Evolutionary conservation across 2,329 filamentous ascomycete genomes (phyloP).

Genomic region (Ceratocystiopsis sp.): DNA sequence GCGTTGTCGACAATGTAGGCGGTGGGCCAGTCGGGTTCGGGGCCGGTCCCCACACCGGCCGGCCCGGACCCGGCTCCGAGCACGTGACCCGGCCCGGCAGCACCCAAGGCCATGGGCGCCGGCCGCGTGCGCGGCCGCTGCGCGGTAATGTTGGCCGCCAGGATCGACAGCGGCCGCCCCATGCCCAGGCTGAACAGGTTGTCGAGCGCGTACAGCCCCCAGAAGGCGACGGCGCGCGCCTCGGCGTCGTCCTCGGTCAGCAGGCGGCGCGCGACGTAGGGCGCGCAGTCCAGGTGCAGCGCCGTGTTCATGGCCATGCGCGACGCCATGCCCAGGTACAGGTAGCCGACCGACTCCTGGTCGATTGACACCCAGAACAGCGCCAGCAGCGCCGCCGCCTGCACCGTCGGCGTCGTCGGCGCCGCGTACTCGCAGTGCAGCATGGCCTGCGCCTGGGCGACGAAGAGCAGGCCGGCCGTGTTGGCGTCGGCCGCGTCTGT

Average conservation of each 20-base stretch:
- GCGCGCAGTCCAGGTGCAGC: constrained; percentile 9
- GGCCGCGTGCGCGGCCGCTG: neutral
- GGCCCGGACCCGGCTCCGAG: no score
- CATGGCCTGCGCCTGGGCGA: constrained; percentile 11
- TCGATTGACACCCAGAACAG: constrained; percentile 1
- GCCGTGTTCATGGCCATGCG: constrained; percentile 14
- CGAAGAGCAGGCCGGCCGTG: constrained; percentile 11
- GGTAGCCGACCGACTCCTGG: neutral
- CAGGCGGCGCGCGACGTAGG: neutral
- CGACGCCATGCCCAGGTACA: constrained; percentile 10
- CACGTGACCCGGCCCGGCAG: no score
- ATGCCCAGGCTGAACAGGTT: neutral
- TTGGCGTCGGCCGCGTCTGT: constrained; percentile 6
- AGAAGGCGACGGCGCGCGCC: neutral
- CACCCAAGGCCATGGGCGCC: no score
- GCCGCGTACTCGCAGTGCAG: constrained; percentile 11
- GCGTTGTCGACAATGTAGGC: neutral
- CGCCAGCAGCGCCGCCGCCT: constrained; percentile 10
- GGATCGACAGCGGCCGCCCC: neutral
- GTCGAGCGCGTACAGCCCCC: neutral
- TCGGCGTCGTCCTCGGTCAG: neutral
- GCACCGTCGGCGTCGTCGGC: constrained; percentile 11
- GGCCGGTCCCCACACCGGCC: no score
- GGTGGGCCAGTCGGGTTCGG: neutral
- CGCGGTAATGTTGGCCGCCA: neutral